Evolutionary conservation across 768 basidiomycete genomes (phyloP), one percentile per base, ranked within the genome.

Genomic region (Omphalotus guepiniiformis): DNA sequence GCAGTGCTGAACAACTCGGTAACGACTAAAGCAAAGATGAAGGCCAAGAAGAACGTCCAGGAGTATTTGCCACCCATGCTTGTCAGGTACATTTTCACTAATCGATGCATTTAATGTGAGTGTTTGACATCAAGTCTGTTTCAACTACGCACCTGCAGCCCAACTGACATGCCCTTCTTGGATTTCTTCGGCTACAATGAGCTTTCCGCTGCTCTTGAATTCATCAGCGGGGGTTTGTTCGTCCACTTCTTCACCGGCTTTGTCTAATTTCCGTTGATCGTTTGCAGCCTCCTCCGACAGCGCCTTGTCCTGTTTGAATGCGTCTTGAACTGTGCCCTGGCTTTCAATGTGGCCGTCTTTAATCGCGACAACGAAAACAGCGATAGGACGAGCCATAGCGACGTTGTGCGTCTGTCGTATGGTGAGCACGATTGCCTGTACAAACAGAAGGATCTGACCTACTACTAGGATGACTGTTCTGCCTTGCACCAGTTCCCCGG

Each of bases 381-480:
- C 72, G 4, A 76, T 56, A 1, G 76, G 68, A 16, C 61, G 61
- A 1, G 66, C 63, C 55, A 78, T 63, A 4, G 72, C 67, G 6
- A 78, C 67, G 49, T 75, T 74, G 53, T 76, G 73, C 1, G 74
- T 75, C 76, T 75, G 3, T 26, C 11, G 6, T 34, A 15, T 1
- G n/a, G n/a, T n/a, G n/a, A n/a, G n/a, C n/a, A n/a, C n/a, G n/a
- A n/a, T n/a, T n/a, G n/a, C n/a, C n/a, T n/a, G n/a, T n/a, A n/a
- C n/a, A n/a, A n/a, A n/a, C n/a, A n/a, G n/a, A n/a, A 27, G 34
- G 23, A 8, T 25, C 8, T 7, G 1, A 62, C 74, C 46, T 52
- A 80, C 80, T 38, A 96, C 93, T 19, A 98, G 74, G 37, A 97
- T 73, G 40, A 95, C 69, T 1, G 94, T 96, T 39, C 93, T 75